These are phyloP conservation scores for Kondoa subrosea DNA, from an alignment of 768 basidiomycete species.

Conservation along the genomic window DNA sequence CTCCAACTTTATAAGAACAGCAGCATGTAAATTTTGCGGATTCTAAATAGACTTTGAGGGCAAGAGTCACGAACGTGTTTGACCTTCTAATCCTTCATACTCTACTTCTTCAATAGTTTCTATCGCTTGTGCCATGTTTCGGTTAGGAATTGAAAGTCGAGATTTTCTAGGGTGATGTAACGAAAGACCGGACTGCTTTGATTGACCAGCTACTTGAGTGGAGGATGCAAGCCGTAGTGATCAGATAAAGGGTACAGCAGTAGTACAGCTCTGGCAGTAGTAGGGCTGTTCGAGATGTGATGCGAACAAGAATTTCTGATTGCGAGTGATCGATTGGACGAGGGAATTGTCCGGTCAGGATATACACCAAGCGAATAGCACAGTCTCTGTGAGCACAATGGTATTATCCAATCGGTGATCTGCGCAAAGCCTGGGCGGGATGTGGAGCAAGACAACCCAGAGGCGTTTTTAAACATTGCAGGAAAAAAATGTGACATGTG, in stretches of 20 bases:
- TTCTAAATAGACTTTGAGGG: constrained; percentile 7
- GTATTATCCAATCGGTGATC: too few relatives aligned
- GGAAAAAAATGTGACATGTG: too few relatives aligned
- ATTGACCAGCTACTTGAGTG: not conserved
- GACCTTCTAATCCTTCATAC: constrained; percentile 44
- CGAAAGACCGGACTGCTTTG: not conserved
- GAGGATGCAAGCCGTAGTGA: not conserved
- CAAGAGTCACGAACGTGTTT: constrained; percentile 11
- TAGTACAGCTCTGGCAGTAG: too few relatives aligned
- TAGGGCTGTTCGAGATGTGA: too few relatives aligned
- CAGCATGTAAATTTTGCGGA: constrained; percentile 37
- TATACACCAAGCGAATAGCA: too few relatives aligned
- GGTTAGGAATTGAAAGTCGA: not conserved
- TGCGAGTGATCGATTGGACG: too few relatives aligned
- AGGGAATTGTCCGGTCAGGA: too few relatives aligned
- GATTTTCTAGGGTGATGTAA: not conserved
- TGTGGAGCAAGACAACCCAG: not conserved
- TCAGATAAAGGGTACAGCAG: not conserved
- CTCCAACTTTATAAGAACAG: constrained; percentile 38
- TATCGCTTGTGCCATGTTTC: constrained; percentile 16
- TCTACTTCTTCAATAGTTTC: constrained; percentile 24
- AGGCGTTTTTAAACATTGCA: not conserved
- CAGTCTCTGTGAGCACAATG: too few relatives aligned
- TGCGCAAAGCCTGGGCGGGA: too few relatives aligned
- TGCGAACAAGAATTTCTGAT: too few relatives aligned